These are phyloP conservation scores for Turritis glabra DNA, from an alignment of 345 rosid species.

Conservation along the genomic window DNA sequence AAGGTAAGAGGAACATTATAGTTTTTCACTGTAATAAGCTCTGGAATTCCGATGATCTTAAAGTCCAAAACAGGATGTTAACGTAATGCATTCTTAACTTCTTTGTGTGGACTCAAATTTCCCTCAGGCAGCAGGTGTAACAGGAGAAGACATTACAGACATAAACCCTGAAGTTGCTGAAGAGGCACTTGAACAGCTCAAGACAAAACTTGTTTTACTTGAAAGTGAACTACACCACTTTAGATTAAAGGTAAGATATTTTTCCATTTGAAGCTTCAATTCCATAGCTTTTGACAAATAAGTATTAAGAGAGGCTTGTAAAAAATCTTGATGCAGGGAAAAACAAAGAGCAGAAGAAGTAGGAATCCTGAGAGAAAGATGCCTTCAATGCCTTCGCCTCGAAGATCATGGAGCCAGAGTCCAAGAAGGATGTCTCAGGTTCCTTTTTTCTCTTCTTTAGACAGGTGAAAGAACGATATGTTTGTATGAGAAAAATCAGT, in stretches of 20 bases:
- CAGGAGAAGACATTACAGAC: slow-evolving; percentile 50
- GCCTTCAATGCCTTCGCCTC: slow-evolving; percentile 50
- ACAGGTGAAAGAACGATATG: slow-evolving; percentile 36
- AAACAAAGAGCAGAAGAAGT: slow-evolving; percentile 51
- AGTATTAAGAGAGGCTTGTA: not conserved
- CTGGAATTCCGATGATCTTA: not conserved
- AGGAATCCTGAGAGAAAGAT: slow-evolving; percentile 48
- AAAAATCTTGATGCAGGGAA: slow-evolving; percentile 41
- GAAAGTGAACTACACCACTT: slow-evolving; percentile 71
- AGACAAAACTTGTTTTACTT: slow-evolving; percentile 52
- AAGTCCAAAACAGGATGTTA: not conserved
- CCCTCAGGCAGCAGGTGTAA: slow-evolving; percentile 43
- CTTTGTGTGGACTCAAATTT: not conserved
- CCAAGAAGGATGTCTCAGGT: slow-evolving; percentile 50
- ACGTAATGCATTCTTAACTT: not conserved
- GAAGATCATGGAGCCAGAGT: slow-evolving; percentile 50
- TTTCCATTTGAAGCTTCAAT: not conserved
- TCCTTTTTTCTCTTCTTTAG: slow-evolving; percentile 60
- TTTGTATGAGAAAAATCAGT: not conserved
- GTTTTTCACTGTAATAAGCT: not conserved
- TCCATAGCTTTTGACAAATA: not conserved
- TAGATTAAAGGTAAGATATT: slow-evolving; percentile 50
- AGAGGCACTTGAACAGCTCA: slow-evolving; percentile 75
- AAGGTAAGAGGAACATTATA: slow-evolving; percentile 47
- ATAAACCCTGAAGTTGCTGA: slow-evolving; percentile 69